Base-by-base conservation (phyloP, 2,329 filamentous ascomycete genomes). In the Colletotrichum falcatum region DNA sequence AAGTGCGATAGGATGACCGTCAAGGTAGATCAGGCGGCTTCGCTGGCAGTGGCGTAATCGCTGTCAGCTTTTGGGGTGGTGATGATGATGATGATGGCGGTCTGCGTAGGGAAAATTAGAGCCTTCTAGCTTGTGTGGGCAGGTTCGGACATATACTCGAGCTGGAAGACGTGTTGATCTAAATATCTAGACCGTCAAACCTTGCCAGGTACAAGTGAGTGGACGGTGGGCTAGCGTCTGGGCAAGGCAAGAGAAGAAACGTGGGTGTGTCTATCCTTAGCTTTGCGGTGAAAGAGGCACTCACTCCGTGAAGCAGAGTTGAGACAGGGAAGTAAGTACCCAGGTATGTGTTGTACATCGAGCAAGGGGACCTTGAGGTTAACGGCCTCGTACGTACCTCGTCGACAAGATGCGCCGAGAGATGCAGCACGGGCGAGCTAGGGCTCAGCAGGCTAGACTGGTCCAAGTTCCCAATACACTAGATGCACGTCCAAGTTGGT, bases 391-490 rank as follows among this genome's bases (percentile, higher is more conserved):
- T 46, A 46, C 49, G 20, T 46, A 63, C 49, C n/a, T n/a, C 63
- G 49, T 62, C 58, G 46, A 54, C 59, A 63, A 67, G 67, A 70
- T 70, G 58, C 67, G 67, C 64, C 64, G 68, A 70, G 64, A 70
- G 65, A 70, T 70, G 68, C 68, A 70, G 68, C 68, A 70, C 68
- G 64, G 64, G 58, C 68, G n/a, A 53, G 46, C 68, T 70, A 63
- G 59, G 59, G 68, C 68, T n/a, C 44, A 39, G 64, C 46, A 67
- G 64, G 64, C 67, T 63, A 70, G 68, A 59, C 58, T 44, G 53
- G 68, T 63, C 64, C 64, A 70, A 70, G 68, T 61, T 54, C 44
- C 64, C 61, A 62, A 51, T 63, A 44, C 6, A 4, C 2, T 39
- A 59, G 58, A 63, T 59, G 64, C 37, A 62, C 30, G 64, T 70